Evolutionary conservation across 2,329 filamentous ascomycete genomes (phyloP), one percentile per base, ranked within the genome.

Genomic region (Lachnellula subtilissima): DNA sequence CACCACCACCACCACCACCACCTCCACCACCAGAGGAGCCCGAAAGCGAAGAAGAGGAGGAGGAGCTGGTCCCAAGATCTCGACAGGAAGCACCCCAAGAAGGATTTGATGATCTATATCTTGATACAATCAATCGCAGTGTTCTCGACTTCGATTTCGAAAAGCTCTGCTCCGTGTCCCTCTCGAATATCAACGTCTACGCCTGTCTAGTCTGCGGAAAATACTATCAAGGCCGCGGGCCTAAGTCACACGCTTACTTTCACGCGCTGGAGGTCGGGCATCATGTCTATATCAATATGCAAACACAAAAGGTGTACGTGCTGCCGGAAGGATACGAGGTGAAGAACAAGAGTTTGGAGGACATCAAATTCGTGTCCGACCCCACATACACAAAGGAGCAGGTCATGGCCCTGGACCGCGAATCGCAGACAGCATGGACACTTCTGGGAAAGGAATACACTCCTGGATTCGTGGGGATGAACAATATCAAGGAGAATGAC

Each of bases 401-500:
- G 68, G 92, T 97, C 35, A 79, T 84, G 66, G 84, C 84, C 66
- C 76, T 97, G 62, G 94, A 97, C 74, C 82, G 85, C 52, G 73
- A 78, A 62, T 76, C 77, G 52, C 78, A 79, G 67, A 79, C 76
- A 17, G 83, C 84, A 46, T 91, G 87, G 81, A 93, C 96, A 67
- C 79, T 97, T 43, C 79, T 80, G 50, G 91, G 91, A 61, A 89
- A 88, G 72, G 85, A 88, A 70, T 99, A 99, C 74, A 87, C 87
- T 63, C 94, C 94, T 19, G 93, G 94, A 5, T 99, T 92, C 70
- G 91, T 99, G 59, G 94, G 94, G 63, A 95, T 99, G 89, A 99
- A 99, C 80, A 99, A 99, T 75, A 97, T 99, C 79, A 99, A 99
- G 74, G 91, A 94, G 56, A 99, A 99, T 75, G 94, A 99, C 76